Evolutionary conservation across 495 filamentous ascomycete species (phyloP), one percentile per base, ranked within the genome.

Genomic region (Penicillium longicatenatum): DNA sequence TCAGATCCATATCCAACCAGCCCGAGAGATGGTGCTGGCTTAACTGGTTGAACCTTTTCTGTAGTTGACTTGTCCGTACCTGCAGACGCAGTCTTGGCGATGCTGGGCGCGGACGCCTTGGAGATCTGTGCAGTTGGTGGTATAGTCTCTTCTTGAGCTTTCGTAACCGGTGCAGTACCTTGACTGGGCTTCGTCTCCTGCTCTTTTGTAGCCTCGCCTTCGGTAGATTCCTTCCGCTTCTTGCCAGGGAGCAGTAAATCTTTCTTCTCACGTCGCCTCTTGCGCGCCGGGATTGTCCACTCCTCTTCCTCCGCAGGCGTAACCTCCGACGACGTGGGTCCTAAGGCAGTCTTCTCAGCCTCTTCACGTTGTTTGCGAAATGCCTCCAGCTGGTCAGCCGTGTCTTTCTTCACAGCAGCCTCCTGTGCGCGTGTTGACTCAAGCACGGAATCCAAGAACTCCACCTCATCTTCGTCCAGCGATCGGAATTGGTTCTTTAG

Each of bases 401-500:
- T 91, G 72, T 96, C 89, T 59, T 81, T 84, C 67, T 83, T 83
- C n/a, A 91, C 78, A 31, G 82, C 77, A 9, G 83, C 88, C 66
- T 96, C 92, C 71, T 92, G 85, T 12, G 77, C 81, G 20, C 88
- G 74, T 29, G 83, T 87, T 41, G 80, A 82, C 60, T 89, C 88
- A 31, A 87, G 73, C 16, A 96, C 83, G 2, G 83, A 87, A 56
- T 95, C 92, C 16, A 98, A 73, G 65, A 96, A 98, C 4, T 96
- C 93, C 58, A 94, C 82, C 74, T 98, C 94, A 65, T 95, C 93
- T 59, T 96, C 91, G 66, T 98, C 92, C 37, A 98, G 83, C 9
- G 91, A 83, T 52, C 92, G 88, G 76, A 97, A 98, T 76, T 98
- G 94, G 70, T 98, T 97, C 71, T 89, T 89, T 45, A 98, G 71